Base-by-base conservation (phyloP, 768 basidiomycete genomes). In the Mycena chlorophos region DNA sequence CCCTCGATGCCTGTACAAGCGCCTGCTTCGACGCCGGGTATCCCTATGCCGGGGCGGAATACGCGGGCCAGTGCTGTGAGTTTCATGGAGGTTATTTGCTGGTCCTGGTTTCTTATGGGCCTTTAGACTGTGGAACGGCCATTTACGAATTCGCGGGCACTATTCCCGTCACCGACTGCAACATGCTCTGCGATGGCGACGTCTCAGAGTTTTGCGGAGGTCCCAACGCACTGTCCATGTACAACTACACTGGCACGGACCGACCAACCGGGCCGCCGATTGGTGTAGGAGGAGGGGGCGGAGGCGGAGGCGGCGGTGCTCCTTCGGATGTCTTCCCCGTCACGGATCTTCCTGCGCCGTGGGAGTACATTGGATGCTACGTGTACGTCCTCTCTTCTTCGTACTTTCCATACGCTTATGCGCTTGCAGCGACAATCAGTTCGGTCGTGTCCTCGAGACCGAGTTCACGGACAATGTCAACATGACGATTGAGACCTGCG, bases 201-300 rank as follows among this genome's bases (percentile, higher is more conserved):
- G 70, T 68, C 37, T 74, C 82, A 0, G 83, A 89, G 63, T 83
- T 83, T 56, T 91, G 89, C 60, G 89, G 89, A 20, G 89, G 89
- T 29, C 85, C 88, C 0, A 77, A 86, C 63, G 72, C 81, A 40
- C 72, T 90, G 20, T 86, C 81, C 51, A 68, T 85, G 2, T 90
- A 87, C 68, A 87, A 88, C 66, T 88, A 81, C 59, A 89, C 87
- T 37, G 86, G 85, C 0, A 80, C 77, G 0, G 68, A 71, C 53
- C 72, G 84, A 22, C 78, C 82, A n/a, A 55, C 65, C 20, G 66
- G 65, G 13, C 56, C 64, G 19, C 68, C 65, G 17, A 67, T 65
- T 6, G 74, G 73, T 13, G 75, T 72, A 1, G 73, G 71, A 2
- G 73, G 73, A 10, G 75, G 73, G 5, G 73, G 69, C 4, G 66